These are phyloP conservation scores for Diplocarpon mali DNA, from an alignment of 2,329 filamentous ascomycete species.

Conservation along the genomic window DNA sequence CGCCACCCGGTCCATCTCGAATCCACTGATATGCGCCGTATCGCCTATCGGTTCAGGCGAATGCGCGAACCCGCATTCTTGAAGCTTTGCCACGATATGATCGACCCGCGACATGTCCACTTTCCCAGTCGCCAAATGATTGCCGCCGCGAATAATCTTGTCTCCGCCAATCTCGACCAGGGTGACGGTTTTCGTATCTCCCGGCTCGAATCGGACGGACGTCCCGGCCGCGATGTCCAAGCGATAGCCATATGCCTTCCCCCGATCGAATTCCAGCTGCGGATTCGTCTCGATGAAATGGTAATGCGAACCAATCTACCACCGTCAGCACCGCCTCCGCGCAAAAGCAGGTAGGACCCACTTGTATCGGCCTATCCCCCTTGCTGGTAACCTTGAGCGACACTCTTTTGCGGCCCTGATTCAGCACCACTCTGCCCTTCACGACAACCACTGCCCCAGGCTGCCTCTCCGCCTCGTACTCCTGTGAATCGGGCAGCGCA, in stretches of 20 bases:
- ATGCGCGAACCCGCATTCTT: slow-evolving; percentile 69
- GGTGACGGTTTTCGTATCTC: slow-evolving; percentile 80
- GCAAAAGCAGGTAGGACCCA: slow-evolving; percentile 28
- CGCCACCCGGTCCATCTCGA: slow-evolving; percentile 62
- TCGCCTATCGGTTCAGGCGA: slow-evolving; percentile 48
- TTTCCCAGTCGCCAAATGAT: slow-evolving; percentile 61
- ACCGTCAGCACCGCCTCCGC: slow-evolving; percentile 5
- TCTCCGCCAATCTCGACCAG: slow-evolving; percentile 80
- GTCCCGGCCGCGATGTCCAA: slow-evolving; percentile 88
- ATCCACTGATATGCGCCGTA: slow-evolving; percentile 45
- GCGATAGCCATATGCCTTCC: slow-evolving; percentile 70
- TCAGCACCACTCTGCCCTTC: slow-evolving; percentile 55
- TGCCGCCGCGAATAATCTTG: slow-evolving; percentile 74
- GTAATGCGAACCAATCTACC: slow-evolving; percentile 75
- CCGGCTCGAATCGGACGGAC: slow-evolving; percentile 86
- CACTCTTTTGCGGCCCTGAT: slow-evolving; percentile 62
- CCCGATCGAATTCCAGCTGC: slow-evolving; percentile 76
- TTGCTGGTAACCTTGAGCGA: slow-evolving; percentile 69
- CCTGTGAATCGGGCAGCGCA: slow-evolving; percentile 48
- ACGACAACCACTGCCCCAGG: slow-evolving; percentile 71
- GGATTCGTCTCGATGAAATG: slow-evolving; percentile 96
- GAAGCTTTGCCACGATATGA: slow-evolving; percentile 56
- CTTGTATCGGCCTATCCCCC: slow-evolving; percentile 84
- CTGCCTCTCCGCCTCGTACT: slow-evolving; percentile 55
- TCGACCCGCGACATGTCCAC: slow-evolving; percentile 54